Base-by-base conservation (phyloP, 805 yeast species). In the Metschnikowia cerradonensis region DNA sequence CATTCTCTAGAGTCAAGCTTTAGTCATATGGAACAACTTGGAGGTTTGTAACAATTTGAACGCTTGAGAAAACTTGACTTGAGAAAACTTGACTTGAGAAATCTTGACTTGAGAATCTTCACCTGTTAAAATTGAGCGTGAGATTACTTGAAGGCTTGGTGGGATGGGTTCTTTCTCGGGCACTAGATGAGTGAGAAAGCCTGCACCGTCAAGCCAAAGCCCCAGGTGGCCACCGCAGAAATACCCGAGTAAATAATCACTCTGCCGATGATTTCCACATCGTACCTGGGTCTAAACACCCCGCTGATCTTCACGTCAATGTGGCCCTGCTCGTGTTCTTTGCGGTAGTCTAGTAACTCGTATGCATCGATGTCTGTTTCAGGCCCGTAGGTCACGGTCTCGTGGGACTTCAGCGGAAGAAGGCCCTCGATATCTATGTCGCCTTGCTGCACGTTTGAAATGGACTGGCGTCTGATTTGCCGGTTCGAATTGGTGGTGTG, bases 231-330 rank as follows among this genome's bases (percentile, higher is more conserved):
- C 32, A 78, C 67, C 26, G 74, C 60, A 0, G 94, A 78, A 30
- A 92, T 81, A 0, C 98, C 98, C 0, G 88, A 84, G 67, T 92
- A 92, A 1, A 90, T 87, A 15, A 86, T 67, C 54, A 88, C 71
- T 60, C 96, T 77, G 8, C 94, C 90, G 32, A 88, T 67, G 3
- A 89, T 86, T 54, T 86, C 92, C 31, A 86, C 83, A 50, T 83
- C 90, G 58, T 85, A 84, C 45, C 91, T 76, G 2, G 82, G 78
- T 51, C 75, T 75, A 60, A 79, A 80, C 0, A 82, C 86, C 14
- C 78, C 80, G 55, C 73, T 52, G 41, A 56, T 58, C 52, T 62
- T 57, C 47, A 58, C 58, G 8, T 46, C 48, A 6, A 49, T 50
- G 11, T 41, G 47, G 13, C 15, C 41, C 10, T 45, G 15, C 20